Evolutionary conservation across 192 early-diverging fungal species (phyloP), one percentile per base, ranked within the genome.

Genomic region (Linnemannia hyalina): DNA sequence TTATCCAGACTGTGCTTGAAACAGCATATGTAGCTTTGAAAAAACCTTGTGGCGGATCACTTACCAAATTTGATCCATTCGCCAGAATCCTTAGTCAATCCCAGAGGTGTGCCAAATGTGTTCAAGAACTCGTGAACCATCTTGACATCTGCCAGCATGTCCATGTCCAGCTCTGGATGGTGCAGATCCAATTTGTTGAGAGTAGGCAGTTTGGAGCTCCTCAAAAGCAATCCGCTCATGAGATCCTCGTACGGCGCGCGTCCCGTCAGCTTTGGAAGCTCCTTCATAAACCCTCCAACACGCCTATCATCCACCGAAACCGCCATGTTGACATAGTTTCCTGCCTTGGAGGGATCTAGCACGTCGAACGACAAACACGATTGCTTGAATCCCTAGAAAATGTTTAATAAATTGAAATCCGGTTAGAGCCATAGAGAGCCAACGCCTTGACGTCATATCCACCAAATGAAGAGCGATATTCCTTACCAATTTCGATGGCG

Each of bases 51-150:
- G 20, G 20, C 44, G 36, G 29, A 22, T 36, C 1, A 54, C 70
- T 49, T 81, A 86, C 84, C 84, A 70, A 69, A 78, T 10, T 79
- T 81, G 40, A 86, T 81, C 84, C 84, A 86, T 36, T 86, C 84
- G 7, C 84, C 84, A 60, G 84, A 70, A 72, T 86, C 79, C 42
- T 81, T 77, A 8, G 84, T 86, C 46, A 86, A 42, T 13, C 84
- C 84, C 20, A 86, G 16, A 6, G 84, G 76, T 29, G 65, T 74
- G 42, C 84, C 84, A 74, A 86, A 86, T 1, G 84, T 86, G 38
- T 86, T 86, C 26, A 86, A n/a, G 46, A 86, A 86, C 54, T 86
- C 84, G 29, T 86, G 84, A 0, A 86, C 79, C 84, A 86, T 86
- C 72, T 86, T 86, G 35, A 86, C 36, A 55, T 86, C 79, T 16